Evolutionary conservation across 164 flowering plant species (phyloP), one percentile per base, ranked within the genome.

Genomic region (Nymphaea thermarum): DNA sequence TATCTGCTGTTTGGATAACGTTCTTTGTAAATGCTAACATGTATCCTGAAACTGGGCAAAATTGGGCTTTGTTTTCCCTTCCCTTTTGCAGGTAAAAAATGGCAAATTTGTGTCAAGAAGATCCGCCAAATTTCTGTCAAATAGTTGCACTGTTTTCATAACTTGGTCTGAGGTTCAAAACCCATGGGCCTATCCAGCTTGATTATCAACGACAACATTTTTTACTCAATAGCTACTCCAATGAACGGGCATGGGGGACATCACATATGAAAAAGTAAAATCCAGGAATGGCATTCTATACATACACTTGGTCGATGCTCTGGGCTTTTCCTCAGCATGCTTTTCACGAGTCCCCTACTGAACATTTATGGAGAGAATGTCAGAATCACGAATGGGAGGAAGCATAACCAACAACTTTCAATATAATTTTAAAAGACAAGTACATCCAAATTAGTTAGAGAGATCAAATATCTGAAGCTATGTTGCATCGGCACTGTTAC

Each of bases 281-380:
- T 61, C 41, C 42, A 43, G 67, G 12, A 61, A 43, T 64, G 45
- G 75, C 43, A 63, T 47, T 47, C 55, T 2, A 47, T 60, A 77
- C 91, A 70, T 94, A 94, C 98, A 80, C 90, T 88, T 59, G 98
- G 98, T 68, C 98, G 79, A 45, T 85, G 85, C 71, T 94, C 97
- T 65, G 98, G 98, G 74, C 87, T 91, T 74, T 90, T 94, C 75
- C 98, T 85, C 70, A 94, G 82, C 98, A 94, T 91, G 84, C 95
- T 91, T 71, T 91, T 94, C 16, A 91, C 73, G 71, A 94, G 96
- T 47, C 96, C 87, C 12, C 98, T 87, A 66, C 98, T 94, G 90
- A 6, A 47, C 45, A 81, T 67, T 8, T 41, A 66, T 8, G 18
- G 16, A n/a, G 16, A 61, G 18, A 10, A 61, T n/a, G 63, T 61